Evolutionary conservation across 768 basidiomycete species (phyloP).

Genomic region (Suillus bovinus): DNA sequence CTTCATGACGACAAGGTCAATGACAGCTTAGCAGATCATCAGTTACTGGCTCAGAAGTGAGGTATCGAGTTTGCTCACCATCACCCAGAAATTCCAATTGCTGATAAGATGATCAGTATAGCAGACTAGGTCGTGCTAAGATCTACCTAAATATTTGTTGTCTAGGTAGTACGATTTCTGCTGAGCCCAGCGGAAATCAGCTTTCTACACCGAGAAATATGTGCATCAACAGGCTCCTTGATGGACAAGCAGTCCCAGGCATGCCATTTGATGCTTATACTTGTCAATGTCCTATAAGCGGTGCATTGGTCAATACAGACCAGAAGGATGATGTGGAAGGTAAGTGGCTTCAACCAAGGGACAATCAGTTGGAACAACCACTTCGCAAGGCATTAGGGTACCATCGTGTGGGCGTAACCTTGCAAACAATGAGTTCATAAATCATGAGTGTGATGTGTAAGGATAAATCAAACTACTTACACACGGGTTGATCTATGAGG

Average conservation of each 20-base stretch:
- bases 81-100: constrained; percentile 90
- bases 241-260: constrained; percentile 39
- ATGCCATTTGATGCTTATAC: constrained; percentile 22
- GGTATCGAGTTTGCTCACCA: constrained; percentile 48
- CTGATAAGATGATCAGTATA: constrained; percentile 79
- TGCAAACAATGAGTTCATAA: too few species aligned
- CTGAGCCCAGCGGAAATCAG: too few species aligned
- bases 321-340: constrained; percentile 43
- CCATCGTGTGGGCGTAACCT: too few species aligned
- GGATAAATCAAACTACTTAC: too few species aligned
- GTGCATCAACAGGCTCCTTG: constrained; percentile 53
- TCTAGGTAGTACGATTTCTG: too few species aligned
- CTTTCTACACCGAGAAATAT: constrained; percentile 52
- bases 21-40: constrained; percentile 48
- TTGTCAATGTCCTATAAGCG: constrained; percentile 29
- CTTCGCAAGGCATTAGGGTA: constrained; percentile 21
- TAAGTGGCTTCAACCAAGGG: constrained; percentile 58
- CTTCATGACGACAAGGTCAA: constrained; percentile 70
- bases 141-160: too few species aligned
- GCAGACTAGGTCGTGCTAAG: too few species aligned
- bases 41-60: constrained; percentile 8
- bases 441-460: too few species aligned
- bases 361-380: constrained; percentile 53
- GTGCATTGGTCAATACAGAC: constrained; percentile 38
- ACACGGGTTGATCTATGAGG: too few species aligned